Percentiles rank a stretch among this genome's conserved stretches.
phyloP scores from a whole-genome alignment of 164 flowering plant species.

The Cinnamomum micranthum region DNA sequence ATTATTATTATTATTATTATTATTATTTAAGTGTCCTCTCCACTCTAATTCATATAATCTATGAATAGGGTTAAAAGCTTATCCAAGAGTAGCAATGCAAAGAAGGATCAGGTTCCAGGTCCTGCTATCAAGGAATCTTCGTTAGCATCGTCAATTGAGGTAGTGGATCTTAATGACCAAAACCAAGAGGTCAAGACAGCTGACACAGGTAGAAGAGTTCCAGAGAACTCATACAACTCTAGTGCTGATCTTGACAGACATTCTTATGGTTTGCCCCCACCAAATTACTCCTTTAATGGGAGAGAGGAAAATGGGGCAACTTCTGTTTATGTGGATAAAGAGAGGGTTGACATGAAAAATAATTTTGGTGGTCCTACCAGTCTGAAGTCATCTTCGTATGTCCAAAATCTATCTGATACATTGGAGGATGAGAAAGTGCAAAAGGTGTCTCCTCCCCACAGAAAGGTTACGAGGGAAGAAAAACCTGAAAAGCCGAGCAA shows the following conservation, averaged over 20 bases:
- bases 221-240: constrained; percentile 39
- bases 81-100: constrained; percentile 77
- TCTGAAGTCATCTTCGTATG: constrained; percentile 30
- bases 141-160: constrained; percentile 42
- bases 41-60: background rate
- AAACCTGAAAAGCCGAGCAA: constrained; percentile 56
- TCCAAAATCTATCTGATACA: constrained; percentile 39
- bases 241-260: constrained; percentile 41
- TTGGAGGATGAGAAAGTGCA: constrained; percentile 60
- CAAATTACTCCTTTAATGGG: constrained; percentile 33
- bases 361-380: constrained; percentile 36
- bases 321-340: constrained; percentile 49
- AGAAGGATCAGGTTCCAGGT: constrained; percentile 54
- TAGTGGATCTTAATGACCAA: constrained; percentile 48
- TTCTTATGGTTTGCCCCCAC: constrained; percentile 31
- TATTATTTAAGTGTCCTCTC: background rate
- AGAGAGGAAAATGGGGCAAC: constrained; percentile 44
- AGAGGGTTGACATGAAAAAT: constrained; percentile 40
- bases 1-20: too few species aligned
- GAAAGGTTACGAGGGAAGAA: constrained; percentile 68
- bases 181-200: constrained; percentile 44
- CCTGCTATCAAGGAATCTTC: constrained; percentile 47
- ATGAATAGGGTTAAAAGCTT: constrained; percentile 85
- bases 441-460: constrained; percentile 86
- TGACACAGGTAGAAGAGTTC: constrained; percentile 47